These are phyloP conservation scores for Ascochyta koolunga DNA, from an alignment of 2,329 filamentous ascomycete genomes.

Conservation along the genomic window DNA sequence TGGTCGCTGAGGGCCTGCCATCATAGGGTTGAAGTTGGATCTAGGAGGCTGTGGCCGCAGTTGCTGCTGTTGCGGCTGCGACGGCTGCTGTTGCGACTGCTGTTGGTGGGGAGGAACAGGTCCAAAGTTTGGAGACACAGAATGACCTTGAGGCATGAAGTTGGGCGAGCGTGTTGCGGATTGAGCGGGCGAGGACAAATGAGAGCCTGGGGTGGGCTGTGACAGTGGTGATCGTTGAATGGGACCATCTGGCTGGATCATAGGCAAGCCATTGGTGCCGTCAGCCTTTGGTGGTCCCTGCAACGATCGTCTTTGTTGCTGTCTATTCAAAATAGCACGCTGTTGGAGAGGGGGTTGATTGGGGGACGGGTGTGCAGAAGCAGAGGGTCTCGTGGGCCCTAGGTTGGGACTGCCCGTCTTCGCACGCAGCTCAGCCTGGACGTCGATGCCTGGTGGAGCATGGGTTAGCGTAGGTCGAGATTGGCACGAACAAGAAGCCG, in stretches of 20 bases:
- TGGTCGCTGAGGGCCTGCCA: slow-evolving; percentile 49
- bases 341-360: slow-evolving; percentile 72
- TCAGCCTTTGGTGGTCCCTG: slow-evolving; percentile 78
- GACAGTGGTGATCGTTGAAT: slow-evolving; percentile 71
- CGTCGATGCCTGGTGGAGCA: slow-evolving; percentile 77
- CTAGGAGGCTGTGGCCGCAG: slow-evolving; percentile 55
- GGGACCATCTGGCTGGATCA: slow-evolving; percentile 48
- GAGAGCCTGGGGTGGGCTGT: slow-evolving; percentile 82
- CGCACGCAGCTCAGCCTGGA: slow-evolving; percentile 90
- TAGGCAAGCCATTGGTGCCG: slow-evolving; percentile 49
- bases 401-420: slow-evolving; percentile 89
- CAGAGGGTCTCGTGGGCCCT: slow-evolving; percentile 63
- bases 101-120: slow-evolving; percentile 55
- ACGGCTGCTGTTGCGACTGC: slow-evolving; percentile 9
- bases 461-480: slow-evolving; percentile 25
- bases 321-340: slow-evolving; percentile 79
- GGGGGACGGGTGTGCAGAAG: slow-evolving; percentile 62
- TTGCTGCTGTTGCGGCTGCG: slow-evolving; percentile 32
- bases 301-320: slow-evolving; percentile 73
- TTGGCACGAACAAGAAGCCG: slow-evolving; percentile 5
- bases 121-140: slow-evolving; percentile 66
- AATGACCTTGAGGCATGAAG: slow-evolving; percentile 62
- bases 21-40: slow-evolving; percentile 54
- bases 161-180: slow-evolving; percentile 65
- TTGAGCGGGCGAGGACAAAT: slow-evolving; percentile 70